These are phyloP conservation scores for Mortierella sp. DNA, from an alignment of 371 early-diverging fungal genomes.

Conservation along the genomic window DNA sequence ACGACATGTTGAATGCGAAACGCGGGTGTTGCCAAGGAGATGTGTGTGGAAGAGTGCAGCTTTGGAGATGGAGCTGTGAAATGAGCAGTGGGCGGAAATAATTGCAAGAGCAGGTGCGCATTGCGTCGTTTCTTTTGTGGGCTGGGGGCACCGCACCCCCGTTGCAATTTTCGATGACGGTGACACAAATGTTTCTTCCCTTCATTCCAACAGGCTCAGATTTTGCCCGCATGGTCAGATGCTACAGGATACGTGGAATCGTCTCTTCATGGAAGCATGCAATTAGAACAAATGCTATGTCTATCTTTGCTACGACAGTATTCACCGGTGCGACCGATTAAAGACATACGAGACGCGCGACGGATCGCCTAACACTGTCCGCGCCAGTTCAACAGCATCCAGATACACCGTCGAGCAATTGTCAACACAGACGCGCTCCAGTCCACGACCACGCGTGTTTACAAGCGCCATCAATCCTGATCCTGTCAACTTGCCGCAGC, in stretches of 20 bases:
- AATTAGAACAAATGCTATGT: background rate
- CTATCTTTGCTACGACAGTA: background rate
- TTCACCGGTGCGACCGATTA: constrained; percentile 23
- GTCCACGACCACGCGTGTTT: constrained; percentile 28
- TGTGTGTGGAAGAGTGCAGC: background rate
- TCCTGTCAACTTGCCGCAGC: constrained; percentile 39
- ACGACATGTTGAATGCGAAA: background rate
- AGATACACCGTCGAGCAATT: constrained; percentile 28
- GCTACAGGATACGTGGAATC: background rate
- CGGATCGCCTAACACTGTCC: constrained; percentile 28
- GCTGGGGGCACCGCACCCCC: background rate
- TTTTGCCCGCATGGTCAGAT: background rate
- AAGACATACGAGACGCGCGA: constrained; percentile 31
- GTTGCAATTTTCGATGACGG: background rate
- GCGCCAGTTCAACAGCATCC: constrained; percentile 48
- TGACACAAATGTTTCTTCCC: background rate
- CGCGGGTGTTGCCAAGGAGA: background rate
- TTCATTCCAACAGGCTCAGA: background rate
- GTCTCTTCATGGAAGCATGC: background rate
- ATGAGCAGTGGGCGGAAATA: background rate
- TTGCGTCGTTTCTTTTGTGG: background rate
- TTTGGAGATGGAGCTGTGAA: background rate
- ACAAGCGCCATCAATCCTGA: constrained; percentile 41
- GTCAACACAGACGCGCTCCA: constrained; percentile 38
- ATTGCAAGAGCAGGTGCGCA: background rate